Percentiles rank a stretch among this genome's conserved stretches.
phyloP scores from a whole-genome alignment of 108 stramenopile genomes.

The Hondaea fermentalgiana region DNA sequence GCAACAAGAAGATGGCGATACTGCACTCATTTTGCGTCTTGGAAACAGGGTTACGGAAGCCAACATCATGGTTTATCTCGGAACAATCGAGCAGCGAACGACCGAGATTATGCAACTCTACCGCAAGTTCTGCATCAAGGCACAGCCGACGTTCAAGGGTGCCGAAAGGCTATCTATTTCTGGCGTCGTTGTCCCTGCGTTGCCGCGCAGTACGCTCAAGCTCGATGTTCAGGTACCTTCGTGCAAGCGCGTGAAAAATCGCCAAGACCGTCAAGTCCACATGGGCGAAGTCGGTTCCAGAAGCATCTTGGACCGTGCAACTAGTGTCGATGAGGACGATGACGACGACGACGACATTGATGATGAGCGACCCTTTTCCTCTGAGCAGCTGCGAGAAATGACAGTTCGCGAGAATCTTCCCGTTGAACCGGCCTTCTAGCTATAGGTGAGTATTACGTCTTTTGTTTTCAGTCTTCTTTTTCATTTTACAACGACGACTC shows the following conservation, averaged over 20 bases:
- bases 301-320: conserved; percentile 64
- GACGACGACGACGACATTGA: conserved; percentile 52
- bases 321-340: conserved; percentile 46
- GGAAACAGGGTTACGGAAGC: conserved; percentile 53
- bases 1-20: not conserved
- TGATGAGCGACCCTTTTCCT: conserved; percentile 44
- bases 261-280: conserved; percentile 33
- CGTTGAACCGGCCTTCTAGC: not conserved
- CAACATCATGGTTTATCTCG: conserved; percentile 66
- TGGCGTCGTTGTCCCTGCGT: conserved; percentile 27
- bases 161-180: not conserved
- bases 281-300: conserved; percentile 42
- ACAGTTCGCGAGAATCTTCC: conserved; percentile 29
- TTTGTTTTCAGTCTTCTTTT: not conserved
- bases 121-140: not conserved
- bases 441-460: not conserved
- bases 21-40: not conserved
- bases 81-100: conserved; percentile 59
- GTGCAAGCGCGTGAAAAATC: conserved; percentile 34
- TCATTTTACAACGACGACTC: too few relatives aligned
- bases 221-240: not conserved
- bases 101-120: conserved; percentile 45
- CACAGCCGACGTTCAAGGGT: not conserved
- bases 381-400: conserved; percentile 54
- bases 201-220: not conserved